Base-by-base conservation (phyloP, 306 rosid species). In the Corylus americana region DNA sequence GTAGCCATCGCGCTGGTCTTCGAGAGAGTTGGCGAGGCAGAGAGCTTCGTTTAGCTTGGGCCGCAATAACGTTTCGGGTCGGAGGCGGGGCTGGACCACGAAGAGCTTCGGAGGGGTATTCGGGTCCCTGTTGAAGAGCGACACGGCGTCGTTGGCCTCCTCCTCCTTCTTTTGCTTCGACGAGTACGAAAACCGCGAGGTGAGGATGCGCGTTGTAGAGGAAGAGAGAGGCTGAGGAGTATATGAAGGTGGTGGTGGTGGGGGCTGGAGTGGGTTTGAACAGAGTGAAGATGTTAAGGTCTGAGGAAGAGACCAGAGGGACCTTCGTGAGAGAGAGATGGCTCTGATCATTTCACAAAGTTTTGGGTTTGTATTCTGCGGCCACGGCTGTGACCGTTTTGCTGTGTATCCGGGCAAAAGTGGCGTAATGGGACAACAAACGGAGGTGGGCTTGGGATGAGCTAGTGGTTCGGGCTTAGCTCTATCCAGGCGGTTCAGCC, bases 41-140 rank as follows among this genome's bases (percentile, higher is more conserved):
- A 95, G 82, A 74, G 97, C 99, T 92, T 95, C 99, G 74, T 90
- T 90, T 74, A 95, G 97, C 90, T 95, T 95, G 1, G 93, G 92
- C 79, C 88, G 93, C 81, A 95, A 73, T 44, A 76, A 55, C 31
- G 85, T 71, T 27, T 91, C 90, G 5, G 96, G 90, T 1, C 97
- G 96, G 50, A 93, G 90, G 35, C 93, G 93, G 0, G 99, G 99
- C 75, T 95, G 99, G 79, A 95, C 94, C 35, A 95, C 98, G 7
- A 95, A 79, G 59, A 95, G 91, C 80, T 77, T 89, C 3, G 98
- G 97, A 11, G 84, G 90, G 67, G 72, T 80, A 13, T 17, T 55
- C 1, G 83, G 85, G 70, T 88, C 92, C 48, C 85, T 75, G 55
- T 83, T 85, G 78, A 81, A 62, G 42, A 83, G 62, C 37, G 88